Conservation (phyloP, 345 rosid species). For the Dipteronia dyeriana region DNA sequence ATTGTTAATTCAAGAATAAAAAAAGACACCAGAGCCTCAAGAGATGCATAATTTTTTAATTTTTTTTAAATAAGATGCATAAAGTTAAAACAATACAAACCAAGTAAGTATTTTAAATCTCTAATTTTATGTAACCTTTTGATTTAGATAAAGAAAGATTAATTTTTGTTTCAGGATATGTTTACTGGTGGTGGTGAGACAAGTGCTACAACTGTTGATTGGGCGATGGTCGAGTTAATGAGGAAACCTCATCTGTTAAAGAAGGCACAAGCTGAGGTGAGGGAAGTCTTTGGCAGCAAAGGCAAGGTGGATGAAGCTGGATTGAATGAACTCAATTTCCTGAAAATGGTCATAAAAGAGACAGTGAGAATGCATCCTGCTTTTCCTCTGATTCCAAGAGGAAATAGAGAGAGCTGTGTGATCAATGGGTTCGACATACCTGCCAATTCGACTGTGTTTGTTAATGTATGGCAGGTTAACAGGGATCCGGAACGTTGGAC, state of each 20-base stretch:
- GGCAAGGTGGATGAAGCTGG: slow-evolving; percentile 28
- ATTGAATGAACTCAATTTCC: slow-evolving; percentile 6
- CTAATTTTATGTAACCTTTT: too few species aligned
- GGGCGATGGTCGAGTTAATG: slow-evolving; percentile 32
- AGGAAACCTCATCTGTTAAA: slow-evolving; percentile 24
- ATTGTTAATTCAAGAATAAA: too few species aligned
- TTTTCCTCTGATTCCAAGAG: slow-evolving; percentile 32
- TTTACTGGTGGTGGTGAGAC: too few species aligned
- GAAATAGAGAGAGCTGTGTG: slow-evolving; percentile 11
- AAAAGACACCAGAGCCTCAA: too few species aligned
- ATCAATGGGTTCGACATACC: slow-evolving; percentile 33
- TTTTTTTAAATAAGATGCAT: too few species aligned
- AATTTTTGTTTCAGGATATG: too few species aligned
- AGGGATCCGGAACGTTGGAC: slow-evolving; percentile 38
- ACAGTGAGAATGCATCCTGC: slow-evolving; percentile 35
- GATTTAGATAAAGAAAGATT: too few species aligned
- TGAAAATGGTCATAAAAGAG: slow-evolving; percentile 19
- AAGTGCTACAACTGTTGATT: slow-evolving; percentile 17
- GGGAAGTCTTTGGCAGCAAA: slow-evolving; percentile 18
- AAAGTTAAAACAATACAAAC: too few species aligned
- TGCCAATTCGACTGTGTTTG: slow-evolving; percentile 26
- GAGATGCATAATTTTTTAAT: too few species aligned
- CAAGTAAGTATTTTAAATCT: too few species aligned
- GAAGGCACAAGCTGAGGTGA: slow-evolving; percentile 31
- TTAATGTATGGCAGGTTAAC: slow-evolving; percentile 41